Base-by-base conservation (phyloP, 495 filamentous ascomycete species). In the Penicillium simplicissimum region DNA sequence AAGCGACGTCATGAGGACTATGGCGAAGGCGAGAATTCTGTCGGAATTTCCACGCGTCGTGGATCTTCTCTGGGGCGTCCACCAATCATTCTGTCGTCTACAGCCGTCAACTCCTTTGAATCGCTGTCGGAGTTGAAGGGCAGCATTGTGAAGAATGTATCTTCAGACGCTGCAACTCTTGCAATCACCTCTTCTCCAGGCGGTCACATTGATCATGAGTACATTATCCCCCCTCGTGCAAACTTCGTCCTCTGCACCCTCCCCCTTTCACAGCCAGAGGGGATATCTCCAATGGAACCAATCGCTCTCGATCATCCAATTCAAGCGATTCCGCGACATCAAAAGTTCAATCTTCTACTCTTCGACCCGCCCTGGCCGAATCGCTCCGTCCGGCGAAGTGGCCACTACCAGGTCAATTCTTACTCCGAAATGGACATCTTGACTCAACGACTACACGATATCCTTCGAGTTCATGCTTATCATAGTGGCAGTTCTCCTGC, bases 301-400 rank as follows among this genome's bases (percentile, higher is more conserved):
- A 25, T 25, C 5, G 28, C 52, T 15, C 33, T 61, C n/a, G n/a
- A 42, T 35, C 28, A 34, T 23, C 65, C 68, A 8, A 77, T 81
- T 15, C 69, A 75, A 0, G 63, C 68, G 8, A 52, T 80, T 1
- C 53, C 67, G 8, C 17, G 5, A 13, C 35, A 58, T 17, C 69
- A 74, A 5, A 74, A 77, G 55, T 96, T 97, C 75, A 81, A 94
- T 69, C 77, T 97, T 38, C 84, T 97, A 49, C 73, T 97, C 25
- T 82, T 98, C 8, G 95, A 98, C 70, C 95, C 95, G 19, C 95
- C 95, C 3, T 98, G 94, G 94, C 88, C 91, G 2, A 97, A 96
- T 68, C 82, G 85, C n/a, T 96, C 92, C 23, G 95, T 88, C 10
- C 82, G 83, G 55, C 85, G 93, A 17, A 88, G 87, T 53, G 74